phyloP scores from a whole-genome alignment of 768 basidiomycete genomes.

The Cantharellus cinnabarinus region DNA sequence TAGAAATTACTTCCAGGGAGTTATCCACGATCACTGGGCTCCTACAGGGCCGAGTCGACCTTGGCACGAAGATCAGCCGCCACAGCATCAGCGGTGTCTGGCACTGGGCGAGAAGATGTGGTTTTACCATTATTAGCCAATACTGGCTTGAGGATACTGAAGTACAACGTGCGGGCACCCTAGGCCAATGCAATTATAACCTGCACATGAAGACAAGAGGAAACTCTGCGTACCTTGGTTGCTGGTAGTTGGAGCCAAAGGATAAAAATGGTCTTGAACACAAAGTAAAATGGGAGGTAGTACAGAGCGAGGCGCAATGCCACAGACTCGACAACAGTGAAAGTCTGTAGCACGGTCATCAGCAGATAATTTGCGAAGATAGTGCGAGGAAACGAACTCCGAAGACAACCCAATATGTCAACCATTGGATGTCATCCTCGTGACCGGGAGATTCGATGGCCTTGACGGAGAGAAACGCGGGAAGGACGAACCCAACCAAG shows the following conservation, averaged over 20 bases:
- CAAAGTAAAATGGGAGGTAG: constrained; percentile 88
- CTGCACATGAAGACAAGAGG: neutral
- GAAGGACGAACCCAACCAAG: constrained; percentile 83
- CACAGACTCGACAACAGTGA: constrained; percentile 82
- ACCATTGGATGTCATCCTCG: constrained; percentile 83
- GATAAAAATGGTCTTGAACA: constrained; percentile 79
- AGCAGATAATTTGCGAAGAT: neutral
- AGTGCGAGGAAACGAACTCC: constrained; percentile 26
- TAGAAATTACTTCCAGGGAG: too few species aligned
- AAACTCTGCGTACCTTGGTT: constrained; percentile 39
- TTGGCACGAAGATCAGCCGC: neutral
- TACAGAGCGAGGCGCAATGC: constrained; percentile 70
- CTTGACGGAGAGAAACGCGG: constrained; percentile 87
- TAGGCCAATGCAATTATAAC: constrained; percentile 14
- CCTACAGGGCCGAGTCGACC: neutral
- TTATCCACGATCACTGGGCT: neutral
- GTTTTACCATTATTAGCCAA: constrained; percentile 27
- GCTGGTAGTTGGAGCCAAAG: constrained; percentile 80
- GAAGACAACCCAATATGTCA: constrained; percentile 95
- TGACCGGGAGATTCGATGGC: constrained; percentile 75
- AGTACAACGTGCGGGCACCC: constrained; percentile 76
- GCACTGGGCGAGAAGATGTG: neutral
- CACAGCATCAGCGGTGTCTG: neutral
- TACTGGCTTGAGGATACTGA: constrained; percentile 56
- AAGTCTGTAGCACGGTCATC: constrained; percentile 12